phyloP scores from a whole-genome alignment of 768 basidiomycete genomes.

The Amanita inopinata region DNA sequence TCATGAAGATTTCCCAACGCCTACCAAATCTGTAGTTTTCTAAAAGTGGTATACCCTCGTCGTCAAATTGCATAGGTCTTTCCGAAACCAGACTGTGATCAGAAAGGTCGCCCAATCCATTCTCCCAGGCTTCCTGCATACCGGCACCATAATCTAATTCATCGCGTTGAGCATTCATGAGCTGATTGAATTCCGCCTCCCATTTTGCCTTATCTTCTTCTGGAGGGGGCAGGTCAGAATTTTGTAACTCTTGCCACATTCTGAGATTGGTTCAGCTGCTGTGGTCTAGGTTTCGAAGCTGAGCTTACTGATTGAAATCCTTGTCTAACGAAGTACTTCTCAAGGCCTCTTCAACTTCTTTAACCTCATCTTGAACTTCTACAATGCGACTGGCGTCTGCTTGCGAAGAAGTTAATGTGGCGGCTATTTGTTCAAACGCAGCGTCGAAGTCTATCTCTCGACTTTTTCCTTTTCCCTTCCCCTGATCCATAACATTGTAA shows the following conservation, averaged over 20 bases:
- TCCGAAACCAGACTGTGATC: slow-evolving; percentile 22
- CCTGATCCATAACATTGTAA: slow-evolving; percentile 16
- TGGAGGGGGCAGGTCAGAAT: slow-evolving; percentile 46
- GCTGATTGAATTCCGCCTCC: slow-evolving; percentile 76
- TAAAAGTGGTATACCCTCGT: slow-evolving; percentile 69
- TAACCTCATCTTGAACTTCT: slow-evolving; percentile 37
- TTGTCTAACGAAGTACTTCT: slow-evolving; percentile 25
- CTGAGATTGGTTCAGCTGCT: slow-evolving; percentile 23
- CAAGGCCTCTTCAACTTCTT: slow-evolving; percentile 29
- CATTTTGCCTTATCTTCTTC: slow-evolving; percentile 64
- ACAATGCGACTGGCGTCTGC: slow-evolving; percentile 39
- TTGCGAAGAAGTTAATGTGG: slow-evolving; percentile 37
- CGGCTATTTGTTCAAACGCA: slow-evolving; percentile 63
- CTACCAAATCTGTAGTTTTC: slow-evolving; percentile 71
- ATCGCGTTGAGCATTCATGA: slow-evolving; percentile 62
- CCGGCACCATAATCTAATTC: slow-evolving; percentile 51
- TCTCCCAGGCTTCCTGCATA: slow-evolving; percentile 61
- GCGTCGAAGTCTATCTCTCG: slow-evolving; percentile 75
- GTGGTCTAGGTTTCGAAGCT: no score
- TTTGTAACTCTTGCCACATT: slow-evolving; percentile 52
- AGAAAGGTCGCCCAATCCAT: slow-evolving; percentile 35
- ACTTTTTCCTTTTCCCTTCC: slow-evolving; percentile 72
- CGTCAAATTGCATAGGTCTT: slow-evolving; percentile 42
- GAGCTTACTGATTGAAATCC: slow-evolving; percentile 16
- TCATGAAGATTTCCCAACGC: slow-evolving; percentile 15